phyloP scores from a whole-genome alignment of 805 yeast species.

The Metschnikowia kunwiensis region DNA sequence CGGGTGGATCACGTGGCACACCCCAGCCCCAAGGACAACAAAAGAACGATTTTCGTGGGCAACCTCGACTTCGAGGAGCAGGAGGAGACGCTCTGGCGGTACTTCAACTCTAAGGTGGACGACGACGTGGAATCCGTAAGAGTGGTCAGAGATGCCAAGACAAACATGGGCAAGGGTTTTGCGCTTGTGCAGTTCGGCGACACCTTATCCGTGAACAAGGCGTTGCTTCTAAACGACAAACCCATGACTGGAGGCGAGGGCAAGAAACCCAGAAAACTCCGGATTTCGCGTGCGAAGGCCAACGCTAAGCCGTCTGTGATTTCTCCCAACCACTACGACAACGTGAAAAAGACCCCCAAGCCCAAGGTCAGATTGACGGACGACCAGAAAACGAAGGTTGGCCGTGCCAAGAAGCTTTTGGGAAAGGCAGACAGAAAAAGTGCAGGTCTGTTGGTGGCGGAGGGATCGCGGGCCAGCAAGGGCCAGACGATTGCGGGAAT shows the following conservation, averaged over 20 bases:
- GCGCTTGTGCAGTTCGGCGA: constrained; percentile 91
- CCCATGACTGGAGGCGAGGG: constrained; percentile 33
- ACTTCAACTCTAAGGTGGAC: constrained; percentile 50
- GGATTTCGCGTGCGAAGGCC: constrained; percentile 62
- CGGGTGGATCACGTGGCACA: constrained; percentile 93
- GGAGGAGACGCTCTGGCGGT: constrained; percentile 86
- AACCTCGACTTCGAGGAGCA: constrained; percentile 89
- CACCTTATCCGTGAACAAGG: constrained; percentile 69
- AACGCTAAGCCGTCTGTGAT: constrained; percentile 39
- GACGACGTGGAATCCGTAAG: constrained; percentile 81
- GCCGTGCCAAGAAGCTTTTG: constrained; percentile 71
- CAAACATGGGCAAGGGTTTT: constrained; percentile 95
- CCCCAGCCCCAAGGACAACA: constrained; percentile 82
- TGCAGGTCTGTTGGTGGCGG: constrained; percentile 57
- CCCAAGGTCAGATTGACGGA: constrained; percentile 46
- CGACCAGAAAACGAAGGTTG: constrained; percentile 70
- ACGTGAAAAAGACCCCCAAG: constrained; percentile 26
- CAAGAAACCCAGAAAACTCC: constrained; percentile 54
- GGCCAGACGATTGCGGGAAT: constrained; percentile 61
- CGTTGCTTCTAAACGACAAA: constrained; percentile 72
- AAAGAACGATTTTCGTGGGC: constrained; percentile 85
- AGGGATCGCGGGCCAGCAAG: constrained; percentile 76
- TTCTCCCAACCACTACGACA: constrained; percentile 44
- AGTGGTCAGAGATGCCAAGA: constrained; percentile 85
- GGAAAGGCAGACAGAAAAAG: constrained; percentile 79